Evolutionary conservation across 805 yeast species (phyloP).

Genomic region (Candida fluviatilis): DNA sequence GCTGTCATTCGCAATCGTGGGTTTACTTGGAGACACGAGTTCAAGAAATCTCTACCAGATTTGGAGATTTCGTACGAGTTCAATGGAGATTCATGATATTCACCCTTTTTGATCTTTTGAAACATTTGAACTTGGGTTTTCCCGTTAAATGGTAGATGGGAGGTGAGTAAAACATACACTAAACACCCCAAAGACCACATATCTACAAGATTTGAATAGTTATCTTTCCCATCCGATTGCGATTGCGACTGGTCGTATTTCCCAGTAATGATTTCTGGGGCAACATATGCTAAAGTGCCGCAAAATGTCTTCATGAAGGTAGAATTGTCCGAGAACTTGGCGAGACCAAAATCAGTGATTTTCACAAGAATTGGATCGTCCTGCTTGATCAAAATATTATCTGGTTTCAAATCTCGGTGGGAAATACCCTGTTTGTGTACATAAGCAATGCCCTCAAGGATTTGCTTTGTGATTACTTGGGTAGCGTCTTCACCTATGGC

Average conservation of each 20-base stretch:
- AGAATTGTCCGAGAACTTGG: slow-evolving; percentile 80
- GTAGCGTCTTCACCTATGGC: slow-evolving; percentile 89
- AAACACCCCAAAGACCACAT: slow-evolving; percentile 98
- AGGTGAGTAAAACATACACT: slow-evolving; percentile 85
- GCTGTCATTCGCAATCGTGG: slow-evolving; percentile 75
- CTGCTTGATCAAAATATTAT: slow-evolving; percentile 83
- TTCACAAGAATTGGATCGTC: slow-evolving; percentile 91
- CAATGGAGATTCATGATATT: slow-evolving; percentile 74
- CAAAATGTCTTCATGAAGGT: slow-evolving; percentile 93
- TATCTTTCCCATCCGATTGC: slow-evolving; percentile 9
- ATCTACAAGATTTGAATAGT: slow-evolving; percentile 85
- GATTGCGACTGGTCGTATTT: slow-evolving; percentile 40
- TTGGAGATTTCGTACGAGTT: slow-evolving; percentile 60
- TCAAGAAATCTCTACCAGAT: slow-evolving; percentile 70
- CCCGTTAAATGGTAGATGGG: slow-evolving; percentile 93
- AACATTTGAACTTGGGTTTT: slow-evolving; percentile 83
- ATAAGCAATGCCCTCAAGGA: slow-evolving; percentile 76
- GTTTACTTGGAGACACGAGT: slow-evolving; percentile 67
- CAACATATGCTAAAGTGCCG: slow-evolving; percentile 95
- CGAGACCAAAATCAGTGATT: slow-evolving; percentile 94
- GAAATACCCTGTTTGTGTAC: slow-evolving; percentile 88
- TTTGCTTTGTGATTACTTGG: slow-evolving; percentile 80
- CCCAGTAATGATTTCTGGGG: slow-evolving; percentile 83
- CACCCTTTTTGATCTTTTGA: slow-evolving; percentile 69
- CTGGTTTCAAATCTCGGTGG: slow-evolving; percentile 97